Evolutionary conservation across 768 basidiomycete genomes (phyloP), one percentile per base, ranked within the genome.

Genomic region (Kwoniella dendrophila): DNA sequence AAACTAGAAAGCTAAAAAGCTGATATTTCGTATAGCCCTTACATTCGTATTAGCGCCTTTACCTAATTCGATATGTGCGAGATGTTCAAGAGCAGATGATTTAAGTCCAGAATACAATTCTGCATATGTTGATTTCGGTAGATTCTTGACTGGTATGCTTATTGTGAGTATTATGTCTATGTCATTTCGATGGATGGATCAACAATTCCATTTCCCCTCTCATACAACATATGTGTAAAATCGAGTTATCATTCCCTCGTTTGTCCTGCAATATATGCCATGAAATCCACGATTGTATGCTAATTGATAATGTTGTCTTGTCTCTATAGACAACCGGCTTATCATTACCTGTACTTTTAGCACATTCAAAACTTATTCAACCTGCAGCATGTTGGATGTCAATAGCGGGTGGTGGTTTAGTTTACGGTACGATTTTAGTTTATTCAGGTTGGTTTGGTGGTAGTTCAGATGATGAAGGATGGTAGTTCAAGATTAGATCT

Each of bases 1-100:
- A n/a, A n/a, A n/a, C n/a, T n/a, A n/a, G n/a, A n/a, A n/a, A n/a
- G n/a, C 22, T 22, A 27, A 29, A 18, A 24, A 40, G 26, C 26
- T 24, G 47, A 20, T 38, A n/a, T 50, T 22, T 34, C 2, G 29
- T 45, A 51, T 66, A 97, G 96, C 96, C 10, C 81, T 96, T 63
- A 94, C 88, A 20, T 99, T 98, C 79, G 90, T 97, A 33, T 83
- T 97, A 70, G 96, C 96, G 0, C 96, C 96, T 24, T 82, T 98
- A 20, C 96, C 96, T 3, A 99, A 99, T 75, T 90, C 92, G 14
- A 73, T 98, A 47, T 98, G 93, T 78, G 83, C 91, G n/a, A 88
- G 93, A 78, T 96, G 93, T 79, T 90, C 89, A 20, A 74, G 80
- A 50, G 84, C 84, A 11, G 94, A 96, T 76, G 93, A 97, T 70